Evolutionary conservation across 768 basidiomycete species (phyloP).

Genomic region (Mycena floridula): DNA sequence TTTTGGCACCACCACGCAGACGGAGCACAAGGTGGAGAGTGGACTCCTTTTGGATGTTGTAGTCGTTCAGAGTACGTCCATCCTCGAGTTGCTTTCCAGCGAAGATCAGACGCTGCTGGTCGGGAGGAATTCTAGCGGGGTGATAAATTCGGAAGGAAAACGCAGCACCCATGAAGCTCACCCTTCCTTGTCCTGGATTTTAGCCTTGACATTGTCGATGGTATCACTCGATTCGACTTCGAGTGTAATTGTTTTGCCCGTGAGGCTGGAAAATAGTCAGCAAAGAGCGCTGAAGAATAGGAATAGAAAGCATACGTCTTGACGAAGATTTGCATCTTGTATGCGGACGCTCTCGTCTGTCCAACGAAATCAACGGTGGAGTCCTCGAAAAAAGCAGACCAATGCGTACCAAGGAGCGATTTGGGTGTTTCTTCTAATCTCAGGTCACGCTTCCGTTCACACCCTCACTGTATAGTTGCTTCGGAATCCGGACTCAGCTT

Average conservation of each 20-base stretch:
- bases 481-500: background rate
- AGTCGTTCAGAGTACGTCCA: conserved; percentile 91
- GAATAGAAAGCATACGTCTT: conserved; percentile 85
- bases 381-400: conserved; percentile 83
- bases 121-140: conserved; percentile 67
- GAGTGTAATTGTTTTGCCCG: conserved; percentile 98
- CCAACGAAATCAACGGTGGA: conserved; percentile 88
- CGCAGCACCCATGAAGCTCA: conserved; percentile 25
- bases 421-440: background rate
- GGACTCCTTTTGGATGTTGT: conserved; percentile 99
- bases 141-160: conserved; percentile 5
- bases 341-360: conserved; percentile 73
- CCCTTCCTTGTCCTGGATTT: conserved; percentile 98
- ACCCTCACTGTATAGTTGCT: conserved; percentile 1
- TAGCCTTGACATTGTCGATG: conserved; percentile 97
- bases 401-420: background rate
- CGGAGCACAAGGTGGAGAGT: conserved; percentile 97
- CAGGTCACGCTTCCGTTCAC: background rate
- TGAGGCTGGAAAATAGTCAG: conserved; percentile 56
- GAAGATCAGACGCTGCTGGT: conserved; percentile 98
- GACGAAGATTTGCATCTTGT: conserved; percentile 95
- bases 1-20: conserved; percentile 98
- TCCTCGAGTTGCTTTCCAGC: conserved; percentile 99
- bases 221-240: conserved; percentile 97
- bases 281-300: conserved; percentile 6